phyloP scores from a whole-genome alignment of 2,329 filamentous ascomycete genomes.

The Lojkania enalia region DNA sequence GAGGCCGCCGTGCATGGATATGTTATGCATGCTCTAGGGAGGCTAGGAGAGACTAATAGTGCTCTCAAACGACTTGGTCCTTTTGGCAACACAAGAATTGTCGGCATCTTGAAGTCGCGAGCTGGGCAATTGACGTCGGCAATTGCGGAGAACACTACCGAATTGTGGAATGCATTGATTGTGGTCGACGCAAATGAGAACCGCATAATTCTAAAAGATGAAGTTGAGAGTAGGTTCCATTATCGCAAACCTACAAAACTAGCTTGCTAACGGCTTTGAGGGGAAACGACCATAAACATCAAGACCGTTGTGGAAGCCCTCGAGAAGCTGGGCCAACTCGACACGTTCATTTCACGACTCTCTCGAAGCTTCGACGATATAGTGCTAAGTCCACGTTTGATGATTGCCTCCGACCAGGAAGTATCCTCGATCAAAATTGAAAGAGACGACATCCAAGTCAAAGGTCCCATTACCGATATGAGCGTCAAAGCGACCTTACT shows the following conservation, averaged over 20 bases:
- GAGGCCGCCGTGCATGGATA: constrained; percentile 50
- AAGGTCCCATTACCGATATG: constrained; percentile 29
- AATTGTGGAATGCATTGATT: constrained; percentile 72
- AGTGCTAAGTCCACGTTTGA: constrained; percentile 64
- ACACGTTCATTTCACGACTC: constrained; percentile 60
- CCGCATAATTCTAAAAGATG: constrained; percentile 60
- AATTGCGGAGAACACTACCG: constrained; percentile 67
- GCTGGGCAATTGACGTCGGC: constrained; percentile 67
- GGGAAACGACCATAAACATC: constrained; percentile 32
- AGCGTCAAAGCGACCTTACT: constrained; percentile 34
- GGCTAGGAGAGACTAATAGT: constrained; percentile 54
- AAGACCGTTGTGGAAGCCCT: constrained; percentile 42
- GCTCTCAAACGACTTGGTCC: constrained; percentile 63
- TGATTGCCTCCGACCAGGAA: constrained; percentile 37
- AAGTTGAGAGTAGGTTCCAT: constrained; percentile 53
- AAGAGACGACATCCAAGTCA: constrained; percentile 39
- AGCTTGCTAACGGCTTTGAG: constrained; percentile 5
- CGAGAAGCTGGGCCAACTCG: constrained; percentile 42
- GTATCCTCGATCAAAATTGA: constrained; percentile 38
- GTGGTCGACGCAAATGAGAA: constrained; percentile 60
- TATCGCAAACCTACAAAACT: background rate
- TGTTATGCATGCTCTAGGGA: constrained; percentile 53
- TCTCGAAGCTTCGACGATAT: constrained; percentile 66
- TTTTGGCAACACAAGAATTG: constrained; percentile 63
- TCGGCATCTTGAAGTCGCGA: constrained; percentile 67